Conservation (phyloP, 805 yeast species). For the Saturnispora besseyi region DNA sequence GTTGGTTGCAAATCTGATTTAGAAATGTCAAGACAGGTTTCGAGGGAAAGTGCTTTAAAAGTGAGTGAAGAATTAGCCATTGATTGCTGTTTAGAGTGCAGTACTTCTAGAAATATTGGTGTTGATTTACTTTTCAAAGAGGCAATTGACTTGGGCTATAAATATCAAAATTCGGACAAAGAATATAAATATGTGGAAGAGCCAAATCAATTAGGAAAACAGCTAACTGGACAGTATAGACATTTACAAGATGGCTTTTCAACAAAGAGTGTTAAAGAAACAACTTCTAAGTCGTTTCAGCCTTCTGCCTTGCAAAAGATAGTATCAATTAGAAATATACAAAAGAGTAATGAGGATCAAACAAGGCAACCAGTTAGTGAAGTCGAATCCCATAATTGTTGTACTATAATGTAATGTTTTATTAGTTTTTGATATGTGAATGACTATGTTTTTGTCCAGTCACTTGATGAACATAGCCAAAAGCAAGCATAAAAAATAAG, state of each 20-base stretch:
- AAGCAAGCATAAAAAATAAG: too few relatives aligned
- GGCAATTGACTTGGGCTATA: slow-evolving; percentile 13
- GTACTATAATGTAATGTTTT: not conserved
- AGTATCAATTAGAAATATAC: not conserved
- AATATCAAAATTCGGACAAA: slow-evolving; percentile 9
- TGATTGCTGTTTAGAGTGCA: slow-evolving; percentile 54
- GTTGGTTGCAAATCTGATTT: slow-evolving; percentile 76
- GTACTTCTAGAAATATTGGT: slow-evolving; percentile 69
- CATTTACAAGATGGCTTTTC: not conserved
- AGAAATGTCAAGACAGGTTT: slow-evolving; percentile 67
- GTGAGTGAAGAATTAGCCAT: slow-evolving; percentile 19
- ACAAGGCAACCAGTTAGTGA: not conserved
- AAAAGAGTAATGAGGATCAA: not conserved
- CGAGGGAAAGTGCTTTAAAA: slow-evolving; percentile 30
- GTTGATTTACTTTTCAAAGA: slow-evolving; percentile 67
- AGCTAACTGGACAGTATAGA: not conserved
- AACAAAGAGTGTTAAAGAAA: not conserved
- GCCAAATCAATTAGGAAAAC: not conserved
- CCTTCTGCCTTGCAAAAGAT: not conserved
- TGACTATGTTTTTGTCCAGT: too few relatives aligned
- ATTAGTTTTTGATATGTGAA: too few relatives aligned
- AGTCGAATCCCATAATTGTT: not conserved
- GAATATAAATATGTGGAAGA: slow-evolving; percentile 6
- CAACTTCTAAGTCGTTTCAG: not conserved
- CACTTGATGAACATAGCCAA: too few relatives aligned